Conservation (phyloP, 441 rosid species). For the Bruguiera hainesii region DNA sequence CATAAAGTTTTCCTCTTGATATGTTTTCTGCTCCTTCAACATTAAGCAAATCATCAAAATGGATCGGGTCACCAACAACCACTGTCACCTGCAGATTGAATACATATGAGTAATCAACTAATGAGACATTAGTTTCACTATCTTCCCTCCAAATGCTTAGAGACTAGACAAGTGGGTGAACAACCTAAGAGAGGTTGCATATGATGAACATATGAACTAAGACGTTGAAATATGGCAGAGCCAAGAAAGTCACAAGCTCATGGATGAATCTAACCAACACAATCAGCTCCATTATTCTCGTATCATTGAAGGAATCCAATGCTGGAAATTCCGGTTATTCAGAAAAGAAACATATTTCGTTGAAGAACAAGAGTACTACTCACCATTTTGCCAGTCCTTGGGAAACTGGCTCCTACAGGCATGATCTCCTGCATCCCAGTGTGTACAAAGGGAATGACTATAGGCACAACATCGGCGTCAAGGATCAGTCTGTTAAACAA, state of each 20-base stretch:
- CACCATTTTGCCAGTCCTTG: constrained; percentile 89
- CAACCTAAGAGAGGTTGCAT: too few relatives aligned
- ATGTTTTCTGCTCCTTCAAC: constrained; percentile 39
- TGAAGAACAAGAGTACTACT: constrained; percentile 11
- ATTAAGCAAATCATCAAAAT: constrained; percentile 56
- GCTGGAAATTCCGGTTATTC: too few relatives aligned
- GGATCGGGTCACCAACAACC: constrained; percentile 76
- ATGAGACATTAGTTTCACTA: too few relatives aligned
- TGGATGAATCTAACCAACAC: too few relatives aligned
- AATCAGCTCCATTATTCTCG: too few relatives aligned
- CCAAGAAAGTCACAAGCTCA: neutral
- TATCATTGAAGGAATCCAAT: too few relatives aligned
- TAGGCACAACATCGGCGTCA: constrained; percentile 74
- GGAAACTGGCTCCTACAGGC: constrained; percentile 88
- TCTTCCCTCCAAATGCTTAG: too few relatives aligned
- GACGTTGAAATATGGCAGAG: neutral
- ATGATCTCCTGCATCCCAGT: constrained; percentile 93
- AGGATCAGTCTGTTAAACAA: constrained; percentile 59
- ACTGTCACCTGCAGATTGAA: constrained; percentile 64
- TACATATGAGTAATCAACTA: too few relatives aligned
- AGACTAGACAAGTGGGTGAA: too few relatives aligned
- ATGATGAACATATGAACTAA: too few relatives aligned
- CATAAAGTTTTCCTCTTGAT: constrained; percentile 70
- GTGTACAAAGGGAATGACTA: constrained; percentile 87
- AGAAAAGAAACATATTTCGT: neutral